Conservation (phyloP, 1,139 yeast species). For the Kurtzmaniella quercitrusa region DNA sequence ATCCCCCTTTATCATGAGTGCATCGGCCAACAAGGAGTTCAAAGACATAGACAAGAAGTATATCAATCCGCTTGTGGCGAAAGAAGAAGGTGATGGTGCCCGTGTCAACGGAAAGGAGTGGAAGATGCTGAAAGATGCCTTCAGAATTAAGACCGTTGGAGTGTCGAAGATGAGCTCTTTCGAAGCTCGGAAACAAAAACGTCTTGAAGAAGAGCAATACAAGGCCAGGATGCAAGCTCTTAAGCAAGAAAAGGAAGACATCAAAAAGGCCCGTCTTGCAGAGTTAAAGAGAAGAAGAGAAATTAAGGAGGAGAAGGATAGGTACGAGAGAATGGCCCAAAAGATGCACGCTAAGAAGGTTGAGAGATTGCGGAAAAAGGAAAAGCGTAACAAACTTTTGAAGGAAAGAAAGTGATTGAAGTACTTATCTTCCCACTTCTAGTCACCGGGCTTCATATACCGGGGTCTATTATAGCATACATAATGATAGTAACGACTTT, state of each 20-base stretch:
- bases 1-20: conserved; percentile 18
- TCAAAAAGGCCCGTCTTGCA: conserved; percentile 46
- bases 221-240: conserved; percentile 54
- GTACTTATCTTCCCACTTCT: neutral
- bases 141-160: conserved; percentile 37
- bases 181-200: conserved; percentile 32
- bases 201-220: conserved; percentile 38
- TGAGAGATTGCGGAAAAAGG: conserved; percentile 74
- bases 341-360: conserved; percentile 78
- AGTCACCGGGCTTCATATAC: neutral
- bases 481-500: neutral
- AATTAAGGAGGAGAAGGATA: conserved; percentile 68
- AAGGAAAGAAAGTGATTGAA: conserved; percentile 50
- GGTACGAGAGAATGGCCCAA: conserved; percentile 65
- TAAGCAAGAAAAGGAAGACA: conserved; percentile 59
- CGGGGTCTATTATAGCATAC: neutral
- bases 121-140: conserved; percentile 53
- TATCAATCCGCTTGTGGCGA: conserved; percentile 22
- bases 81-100: conserved; percentile 38
- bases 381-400: conserved; percentile 75
- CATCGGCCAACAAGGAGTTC: conserved; percentile 20
- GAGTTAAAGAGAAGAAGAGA: conserved; percentile 62
- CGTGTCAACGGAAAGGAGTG: conserved; percentile 54
- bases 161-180: conserved; percentile 19
- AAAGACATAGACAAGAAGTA: conserved; percentile 27